phyloP scores from a whole-genome alignment of 2,329 filamentous ascomycete species.

The Sporothrix brunneoviolacea region DNA sequence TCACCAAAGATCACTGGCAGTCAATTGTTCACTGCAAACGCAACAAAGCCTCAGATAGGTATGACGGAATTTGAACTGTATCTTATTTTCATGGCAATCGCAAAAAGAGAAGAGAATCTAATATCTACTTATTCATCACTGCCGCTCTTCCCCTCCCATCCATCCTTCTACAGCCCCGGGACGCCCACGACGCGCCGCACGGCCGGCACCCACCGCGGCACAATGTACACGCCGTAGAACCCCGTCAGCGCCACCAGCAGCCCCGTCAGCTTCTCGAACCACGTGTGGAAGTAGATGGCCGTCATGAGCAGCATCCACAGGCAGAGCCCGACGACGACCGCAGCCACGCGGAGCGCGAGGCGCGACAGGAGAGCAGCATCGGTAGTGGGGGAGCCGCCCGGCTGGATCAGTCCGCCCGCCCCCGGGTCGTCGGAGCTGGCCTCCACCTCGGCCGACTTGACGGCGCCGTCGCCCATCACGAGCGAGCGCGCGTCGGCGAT shows the following conservation, averaged over 20 bases:
- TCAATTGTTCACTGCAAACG: too few species aligned
- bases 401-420: neutral
- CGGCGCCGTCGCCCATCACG: constrained; percentile 59
- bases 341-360: constrained; percentile 39
- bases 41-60: too few species aligned
- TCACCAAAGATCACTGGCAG: too few species aligned
- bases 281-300: constrained; percentile 96
- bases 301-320: constrained; percentile 99
- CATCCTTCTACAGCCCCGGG: constrained; percentile 42
- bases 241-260: constrained; percentile 41
- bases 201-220: constrained; percentile 44
- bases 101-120: too few species aligned
- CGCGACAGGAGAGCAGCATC: constrained; percentile 1
- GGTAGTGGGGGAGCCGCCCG: constrained; percentile 23
- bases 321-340: constrained; percentile 61
- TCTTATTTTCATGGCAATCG: too few species aligned
- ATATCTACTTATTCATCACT: too few species aligned
- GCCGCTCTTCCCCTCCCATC: too few species aligned
- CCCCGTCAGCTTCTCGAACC: constrained; percentile 79
- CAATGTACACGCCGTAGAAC: constrained; percentile 44
- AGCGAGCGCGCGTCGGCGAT: constrained; percentile 64
- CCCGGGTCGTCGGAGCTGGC: constrained; percentile 17
- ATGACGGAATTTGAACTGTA: too few species aligned
- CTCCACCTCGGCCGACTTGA: constrained; percentile 53
- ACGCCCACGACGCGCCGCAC: constrained; percentile 41